These are phyloP conservation scores for Mortierella polycephala DNA, from an alignment of 371 early-diverging fungal species.

Conservation along the genomic window DNA sequence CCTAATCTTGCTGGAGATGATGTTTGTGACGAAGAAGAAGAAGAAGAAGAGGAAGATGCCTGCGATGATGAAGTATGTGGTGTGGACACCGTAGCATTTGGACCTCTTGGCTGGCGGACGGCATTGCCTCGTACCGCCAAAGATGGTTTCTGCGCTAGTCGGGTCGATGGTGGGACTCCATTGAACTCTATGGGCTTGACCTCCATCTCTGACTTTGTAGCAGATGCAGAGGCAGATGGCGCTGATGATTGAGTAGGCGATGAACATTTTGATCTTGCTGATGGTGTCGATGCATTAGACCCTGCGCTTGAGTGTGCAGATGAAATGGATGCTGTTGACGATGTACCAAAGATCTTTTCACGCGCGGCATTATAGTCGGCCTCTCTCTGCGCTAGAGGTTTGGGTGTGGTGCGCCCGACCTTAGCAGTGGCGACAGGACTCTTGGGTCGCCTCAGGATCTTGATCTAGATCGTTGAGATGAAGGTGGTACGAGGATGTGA, in stretches of 20 bases:
- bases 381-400: conserved; percentile 38
- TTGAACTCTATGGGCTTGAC: conserved; percentile 33
- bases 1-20: not conserved
- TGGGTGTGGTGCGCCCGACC: conserved; percentile 8
- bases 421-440: conserved; percentile 22
- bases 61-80: not conserved
- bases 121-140: not conserved
- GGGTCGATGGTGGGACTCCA: conserved; percentile 19
- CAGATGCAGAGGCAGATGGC: not conserved
- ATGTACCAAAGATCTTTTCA: conserved; percentile 51
- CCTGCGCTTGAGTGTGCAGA: not conserved
- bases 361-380: conserved; percentile 48
- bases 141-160: not conserved
- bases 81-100: not conserved
- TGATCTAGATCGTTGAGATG: conserved; percentile 15
- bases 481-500: too few species aligned
- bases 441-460: conserved; percentile 43
- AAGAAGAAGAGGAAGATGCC: not conserved
- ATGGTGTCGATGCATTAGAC: conserved; percentile 7
- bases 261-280: conserved; percentile 9
- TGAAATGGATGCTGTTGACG: conserved; percentile 1
- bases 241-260: not conserved
- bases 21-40: not conserved
- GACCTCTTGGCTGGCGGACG: conserved; percentile 38
- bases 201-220: not conserved